Percentiles rank a stretch among this genome's conserved stretches.
phyloP scores from a whole-genome alignment of 108 stramenopile genomes.

The Thalassiosira profunda region DNA sequence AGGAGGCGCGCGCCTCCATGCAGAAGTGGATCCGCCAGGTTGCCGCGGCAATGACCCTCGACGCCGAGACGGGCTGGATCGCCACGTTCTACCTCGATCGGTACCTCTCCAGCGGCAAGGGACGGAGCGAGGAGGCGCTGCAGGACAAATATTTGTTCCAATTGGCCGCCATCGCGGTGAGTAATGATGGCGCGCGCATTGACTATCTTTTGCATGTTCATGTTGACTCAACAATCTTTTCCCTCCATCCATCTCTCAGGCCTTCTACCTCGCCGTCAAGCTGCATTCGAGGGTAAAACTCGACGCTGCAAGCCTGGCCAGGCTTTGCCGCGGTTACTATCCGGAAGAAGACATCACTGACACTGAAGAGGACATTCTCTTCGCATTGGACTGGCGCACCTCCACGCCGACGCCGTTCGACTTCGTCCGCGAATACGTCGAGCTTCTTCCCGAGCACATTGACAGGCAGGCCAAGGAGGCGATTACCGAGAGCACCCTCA shows the following conservation, averaged over 20 bases:
- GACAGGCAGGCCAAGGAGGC: too few relatives aligned
- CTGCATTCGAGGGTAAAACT: slow-evolving; percentile 55
- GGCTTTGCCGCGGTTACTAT: slow-evolving; percentile 36
- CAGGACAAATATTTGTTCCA: slow-evolving; percentile 52
- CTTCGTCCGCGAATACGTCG: slow-evolving; percentile 31
- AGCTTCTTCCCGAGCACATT: too few relatives aligned
- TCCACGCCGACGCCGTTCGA: slow-evolving; percentile 45
- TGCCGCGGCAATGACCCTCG: slow-evolving; percentile 21
- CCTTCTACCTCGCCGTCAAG: slow-evolving; percentile 78
- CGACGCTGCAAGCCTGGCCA: slow-evolving; percentile 24
- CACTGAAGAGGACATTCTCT: slow-evolving; percentile 47
- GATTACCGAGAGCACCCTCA: too few relatives aligned
- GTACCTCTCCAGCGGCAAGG: slow-evolving; percentile 27
- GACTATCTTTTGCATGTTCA: too few relatives aligned
- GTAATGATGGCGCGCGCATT: too few relatives aligned
- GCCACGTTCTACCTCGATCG: slow-evolving; percentile 60
- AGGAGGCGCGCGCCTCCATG: slow-evolving; percentile 42
- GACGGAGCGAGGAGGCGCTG: slow-evolving; percentile 2
- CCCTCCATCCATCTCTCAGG: too few relatives aligned
- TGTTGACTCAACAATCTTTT: too few relatives aligned
- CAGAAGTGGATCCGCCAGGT: slow-evolving; percentile 38
- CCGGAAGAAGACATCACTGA: slow-evolving; percentile 21
- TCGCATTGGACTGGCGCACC: slow-evolving; percentile 39
- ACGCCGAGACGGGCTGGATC: slow-evolving; percentile 63
- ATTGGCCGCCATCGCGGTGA: slow-evolving; percentile 69